Evolutionary conservation across 2,329 filamentous ascomycete genomes (phyloP), one percentile per base, ranked within the genome.

Genomic region (Ophiostoma himal-ulmi): DNA sequence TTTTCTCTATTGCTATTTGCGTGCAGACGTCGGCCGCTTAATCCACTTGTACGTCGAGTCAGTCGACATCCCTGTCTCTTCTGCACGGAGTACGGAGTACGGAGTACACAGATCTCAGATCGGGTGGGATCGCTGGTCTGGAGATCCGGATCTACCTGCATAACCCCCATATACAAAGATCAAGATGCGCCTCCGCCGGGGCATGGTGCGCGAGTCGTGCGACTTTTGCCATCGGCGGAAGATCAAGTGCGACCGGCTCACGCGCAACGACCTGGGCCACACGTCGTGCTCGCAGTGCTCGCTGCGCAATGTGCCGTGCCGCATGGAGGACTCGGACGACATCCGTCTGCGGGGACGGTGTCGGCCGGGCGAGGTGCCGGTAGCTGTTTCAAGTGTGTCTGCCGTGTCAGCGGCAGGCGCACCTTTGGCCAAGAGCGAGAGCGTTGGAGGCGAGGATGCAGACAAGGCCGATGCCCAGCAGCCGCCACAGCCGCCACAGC

Each of bases 171-270:
- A 10, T 13, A 60, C 22, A 10, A n/a, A 14, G 3, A n/a, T 20
- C 44, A 48, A 48, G 17, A 72, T 72, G 71, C 68, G 71, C 17
- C 68, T 72, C 37, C 70, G 71, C 17, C 71, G 71, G 26, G 71
- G 70, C 13, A 71, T 71, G 71, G 70, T 72, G 8, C 71, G 70
- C 37, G 68, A 72, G 71, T 72, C 71, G 57, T 72, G 71, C 57
- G 71, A 72, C 68, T 72, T 71, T 44, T 72, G 71, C 54, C 70
- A 72, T 48, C 71, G 71, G 14, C 73, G 75, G 37, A 76, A 76
- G 71, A 73, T 76, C 68, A 76, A 75, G 72, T 76, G 75, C 70
- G 73, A 76, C 69, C 71, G 73, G 0, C n/a, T 69, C 26, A 30
- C 69, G 13, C 75, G 75, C 41, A 71, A 71, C 39, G 69, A 62